phyloP scores from a whole-genome alignment of 2,329 filamentous ascomycete genomes.

The Whalleya microplaca region DNA sequence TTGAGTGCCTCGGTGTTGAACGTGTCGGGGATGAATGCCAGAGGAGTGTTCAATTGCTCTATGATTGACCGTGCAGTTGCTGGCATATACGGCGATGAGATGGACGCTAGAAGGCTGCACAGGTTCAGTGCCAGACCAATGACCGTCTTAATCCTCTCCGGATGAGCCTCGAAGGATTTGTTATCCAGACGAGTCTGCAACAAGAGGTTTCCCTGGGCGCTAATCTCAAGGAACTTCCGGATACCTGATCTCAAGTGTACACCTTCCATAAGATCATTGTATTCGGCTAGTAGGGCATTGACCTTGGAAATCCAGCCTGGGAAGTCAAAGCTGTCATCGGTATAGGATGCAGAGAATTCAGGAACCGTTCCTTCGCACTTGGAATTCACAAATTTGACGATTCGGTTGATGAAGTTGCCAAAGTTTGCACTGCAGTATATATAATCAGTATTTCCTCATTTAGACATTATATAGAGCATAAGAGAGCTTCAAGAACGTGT shows the following conservation, averaged over 20 bases:
- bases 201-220: constrained; percentile 50
- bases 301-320: background rate
- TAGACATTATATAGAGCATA: background rate
- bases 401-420: constrained; percentile 58
- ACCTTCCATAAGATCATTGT: background rate
- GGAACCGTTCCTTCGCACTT: constrained; percentile 66
- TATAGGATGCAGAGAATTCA: constrained; percentile 43
- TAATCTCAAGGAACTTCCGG: background rate
- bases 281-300: background rate
- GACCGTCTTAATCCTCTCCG: constrained; percentile 58
- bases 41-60: constrained; percentile 62
- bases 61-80: constrained; percentile 76
- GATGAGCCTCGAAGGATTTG: constrained; percentile 56
- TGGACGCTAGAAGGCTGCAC: constrained; percentile 76
- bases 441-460: background rate
- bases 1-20: constrained; percentile 67
- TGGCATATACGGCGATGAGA: constrained; percentile 86
- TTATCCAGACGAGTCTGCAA: constrained; percentile 60
- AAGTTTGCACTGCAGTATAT: constrained; percentile 50
- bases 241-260: background rate
- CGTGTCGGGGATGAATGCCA: constrained; percentile 63
- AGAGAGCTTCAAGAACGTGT: background rate
- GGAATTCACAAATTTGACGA: constrained; percentile 65
- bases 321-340: constrained; percentile 38
- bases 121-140: constrained; percentile 83